phyloP scores from a whole-genome alignment of 257 asterid species.

The Solanum tarapatanum region DNA sequence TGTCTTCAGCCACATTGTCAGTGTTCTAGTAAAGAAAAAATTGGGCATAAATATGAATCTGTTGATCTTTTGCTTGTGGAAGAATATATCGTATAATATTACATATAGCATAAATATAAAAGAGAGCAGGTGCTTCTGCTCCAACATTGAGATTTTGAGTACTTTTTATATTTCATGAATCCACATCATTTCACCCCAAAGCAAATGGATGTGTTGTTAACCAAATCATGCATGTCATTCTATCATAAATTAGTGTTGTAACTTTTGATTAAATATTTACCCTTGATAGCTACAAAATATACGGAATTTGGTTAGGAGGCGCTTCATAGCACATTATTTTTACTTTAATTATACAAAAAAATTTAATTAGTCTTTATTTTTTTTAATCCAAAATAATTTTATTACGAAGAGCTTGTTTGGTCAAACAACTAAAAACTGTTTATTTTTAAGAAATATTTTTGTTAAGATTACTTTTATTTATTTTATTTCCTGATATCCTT shows the following conservation, averaged over 20 bases:
- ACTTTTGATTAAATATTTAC: background rate
- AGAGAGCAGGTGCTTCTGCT: conserved; percentile 39
- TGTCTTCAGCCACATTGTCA: background rate
- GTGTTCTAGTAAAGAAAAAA: conserved; percentile 1
- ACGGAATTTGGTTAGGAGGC: background rate
- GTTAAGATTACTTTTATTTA: no score
- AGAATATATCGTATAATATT: no score
- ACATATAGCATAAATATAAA: background rate
- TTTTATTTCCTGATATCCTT: no score
- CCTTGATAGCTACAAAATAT: no score
- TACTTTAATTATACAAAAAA: no score
- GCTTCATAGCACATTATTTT: background rate
- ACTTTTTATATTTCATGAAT: background rate
- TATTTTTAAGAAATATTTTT: no score
- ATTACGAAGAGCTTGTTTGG: no score
- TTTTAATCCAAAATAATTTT: no score
- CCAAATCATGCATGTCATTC: background rate
- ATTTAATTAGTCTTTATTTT: no score
- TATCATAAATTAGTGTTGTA: background rate
- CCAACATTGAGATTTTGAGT: background rate
- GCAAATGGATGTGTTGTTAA: background rate
- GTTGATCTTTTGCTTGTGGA: background rate
- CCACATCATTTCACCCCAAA: background rate
- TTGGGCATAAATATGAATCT: background rate
- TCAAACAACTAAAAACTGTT: no score